Conservation (phyloP, 1,139 yeast species). For the Kurtzmaniella quercitrusa region DNA sequence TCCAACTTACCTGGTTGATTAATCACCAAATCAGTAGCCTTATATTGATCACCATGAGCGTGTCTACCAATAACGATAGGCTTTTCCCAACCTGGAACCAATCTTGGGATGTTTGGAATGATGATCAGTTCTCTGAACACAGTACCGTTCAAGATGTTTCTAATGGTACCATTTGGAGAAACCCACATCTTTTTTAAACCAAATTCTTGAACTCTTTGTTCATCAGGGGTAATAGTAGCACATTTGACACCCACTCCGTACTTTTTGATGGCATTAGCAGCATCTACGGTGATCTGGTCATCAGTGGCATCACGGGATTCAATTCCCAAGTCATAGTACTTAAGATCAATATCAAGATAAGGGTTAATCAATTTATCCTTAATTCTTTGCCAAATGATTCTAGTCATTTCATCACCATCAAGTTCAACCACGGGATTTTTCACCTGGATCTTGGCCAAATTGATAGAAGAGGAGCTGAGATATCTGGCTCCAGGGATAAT, state of each 20-base stretch:
- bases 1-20: slow-evolving; percentile 68
- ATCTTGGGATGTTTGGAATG: slow-evolving; percentile 70
- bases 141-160: slow-evolving; percentile 79
- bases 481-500: slow-evolving; percentile 1
- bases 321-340: slow-evolving; percentile 73
- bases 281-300: slow-evolving; percentile 69
- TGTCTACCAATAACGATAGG: slow-evolving; percentile 86
- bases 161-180: slow-evolving; percentile 80
- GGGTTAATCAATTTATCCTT: slow-evolving; percentile 68
- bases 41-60: slow-evolving; percentile 82
- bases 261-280: slow-evolving; percentile 70
- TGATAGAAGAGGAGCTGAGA: slow-evolving; percentile 17
- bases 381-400: slow-evolving; percentile 77
- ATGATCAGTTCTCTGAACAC: slow-evolving; percentile 83
- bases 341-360: slow-evolving; percentile 65
- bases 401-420: slow-evolving; percentile 86
- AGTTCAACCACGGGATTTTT: slow-evolving; percentile 72
- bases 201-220: slow-evolving; percentile 73
- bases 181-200: slow-evolving; percentile 78
- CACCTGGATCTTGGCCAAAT: slow-evolving; percentile 57
- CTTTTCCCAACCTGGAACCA: slow-evolving; percentile 74
- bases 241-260: slow-evolving; percentile 82
- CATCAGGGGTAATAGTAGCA: slow-evolving; percentile 86
- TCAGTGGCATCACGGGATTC: slow-evolving; percentile 67
- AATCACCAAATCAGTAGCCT: slow-evolving; percentile 70